phyloP scores from a whole-genome alignment of 345 rosid genomes.

The Theobroma cacao region DNA sequence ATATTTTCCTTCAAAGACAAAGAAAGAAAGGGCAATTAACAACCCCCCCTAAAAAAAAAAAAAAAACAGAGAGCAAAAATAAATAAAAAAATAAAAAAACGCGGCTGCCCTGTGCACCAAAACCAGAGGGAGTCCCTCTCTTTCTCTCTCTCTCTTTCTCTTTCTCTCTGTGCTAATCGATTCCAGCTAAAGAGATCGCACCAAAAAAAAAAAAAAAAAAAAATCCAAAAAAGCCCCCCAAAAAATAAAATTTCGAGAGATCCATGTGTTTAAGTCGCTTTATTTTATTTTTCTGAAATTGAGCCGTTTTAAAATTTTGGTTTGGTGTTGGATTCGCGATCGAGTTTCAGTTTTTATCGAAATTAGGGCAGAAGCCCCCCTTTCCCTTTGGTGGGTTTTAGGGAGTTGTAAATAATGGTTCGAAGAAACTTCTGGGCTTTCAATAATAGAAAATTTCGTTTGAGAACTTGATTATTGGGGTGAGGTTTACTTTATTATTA shows the following conservation, averaged over 20 bases:
- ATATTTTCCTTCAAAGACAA: background rate
- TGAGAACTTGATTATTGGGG: slow-evolving; percentile 24
- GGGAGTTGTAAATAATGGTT: slow-evolving; percentile 26
- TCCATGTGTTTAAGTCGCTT: background rate
- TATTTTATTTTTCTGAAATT: slow-evolving; percentile 9
- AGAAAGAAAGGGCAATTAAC: background rate
- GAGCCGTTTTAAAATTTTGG: background rate
- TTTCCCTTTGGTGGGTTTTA: slow-evolving; percentile 36
- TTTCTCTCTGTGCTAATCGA: slow-evolving; percentile 24
- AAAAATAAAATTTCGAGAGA: slow-evolving; percentile 2
- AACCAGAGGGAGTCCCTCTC: slow-evolving; percentile 35
- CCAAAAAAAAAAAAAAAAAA: slow-evolving; percentile 11
- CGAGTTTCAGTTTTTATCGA: slow-evolving; percentile 30
- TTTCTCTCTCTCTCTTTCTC: slow-evolving; percentile 17
- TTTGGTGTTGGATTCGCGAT: slow-evolving; percentile 31
- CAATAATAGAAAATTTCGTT: slow-evolving; percentile 17
- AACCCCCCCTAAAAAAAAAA: no score
- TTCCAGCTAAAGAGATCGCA: slow-evolving; percentile 50
- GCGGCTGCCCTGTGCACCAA: slow-evolving; percentile 49
- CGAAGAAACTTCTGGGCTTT: slow-evolving; percentile 3
- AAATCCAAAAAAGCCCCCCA: slow-evolving; percentile 6
- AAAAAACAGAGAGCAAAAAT: background rate
- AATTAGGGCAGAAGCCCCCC: slow-evolving; percentile 24
- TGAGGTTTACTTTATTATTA: background rate
- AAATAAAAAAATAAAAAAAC: slow-evolving; percentile 24